These are phyloP conservation scores for Saccharomycopsis schoenii DNA, from an alignment of 805 yeast genomes.

Conservation along the genomic window DNA sequence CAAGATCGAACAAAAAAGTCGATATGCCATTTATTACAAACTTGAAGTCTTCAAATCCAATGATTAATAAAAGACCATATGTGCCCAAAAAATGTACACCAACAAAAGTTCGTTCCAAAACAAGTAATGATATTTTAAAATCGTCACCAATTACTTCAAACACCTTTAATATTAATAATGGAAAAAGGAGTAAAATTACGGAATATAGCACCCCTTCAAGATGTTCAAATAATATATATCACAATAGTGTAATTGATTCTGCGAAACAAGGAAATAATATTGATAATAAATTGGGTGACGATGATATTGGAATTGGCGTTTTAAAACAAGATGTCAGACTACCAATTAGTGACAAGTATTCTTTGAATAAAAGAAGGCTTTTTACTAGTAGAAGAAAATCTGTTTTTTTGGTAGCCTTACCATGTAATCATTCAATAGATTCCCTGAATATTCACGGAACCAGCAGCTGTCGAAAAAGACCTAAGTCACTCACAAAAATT, in stretches of 20 bases:
- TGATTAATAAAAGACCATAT: neutral
- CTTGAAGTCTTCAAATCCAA: neutral
- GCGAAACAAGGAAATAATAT: neutral
- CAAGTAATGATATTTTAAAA: neutral
- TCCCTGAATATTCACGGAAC: neutral
- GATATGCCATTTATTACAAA: no score
- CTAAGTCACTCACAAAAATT: constrained; percentile 2
- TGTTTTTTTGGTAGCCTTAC: neutral
- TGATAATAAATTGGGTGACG: no score
- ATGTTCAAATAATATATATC: no score
- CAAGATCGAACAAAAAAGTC: no score
- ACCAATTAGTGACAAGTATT: neutral
- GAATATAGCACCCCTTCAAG: no score
- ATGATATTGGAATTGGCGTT: no score
- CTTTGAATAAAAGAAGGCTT: neutral
- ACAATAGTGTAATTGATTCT: no score
- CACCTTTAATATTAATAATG: neutral
- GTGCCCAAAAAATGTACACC: neutral
- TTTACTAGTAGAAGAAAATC: neutral
- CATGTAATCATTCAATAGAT: neutral
- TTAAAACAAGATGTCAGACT: neutral
- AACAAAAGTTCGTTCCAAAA: neutral
- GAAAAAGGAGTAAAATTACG: no score
- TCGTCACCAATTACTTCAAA: neutral
- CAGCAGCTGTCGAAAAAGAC: neutral